A percentile compares a stretch with the other conserved stretches of the same genome.
Conservation (phyloP, 441 rosid species). For the Pelargonium myrrhifolium region DNA sequence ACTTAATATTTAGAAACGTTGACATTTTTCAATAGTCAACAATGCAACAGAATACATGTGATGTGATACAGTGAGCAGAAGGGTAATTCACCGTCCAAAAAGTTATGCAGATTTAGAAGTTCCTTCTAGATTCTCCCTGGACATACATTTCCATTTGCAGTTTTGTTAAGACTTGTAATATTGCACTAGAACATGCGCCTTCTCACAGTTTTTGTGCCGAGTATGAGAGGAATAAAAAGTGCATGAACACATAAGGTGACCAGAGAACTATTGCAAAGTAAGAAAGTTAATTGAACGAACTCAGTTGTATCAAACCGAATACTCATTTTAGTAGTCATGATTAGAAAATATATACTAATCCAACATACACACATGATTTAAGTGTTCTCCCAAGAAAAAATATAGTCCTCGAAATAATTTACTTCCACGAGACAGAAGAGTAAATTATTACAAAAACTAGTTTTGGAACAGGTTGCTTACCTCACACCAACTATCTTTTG, state of each 20-base stretch:
- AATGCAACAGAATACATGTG: neutral
- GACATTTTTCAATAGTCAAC: neutral
- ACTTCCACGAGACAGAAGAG: neutral
- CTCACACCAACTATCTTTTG: constrained; percentile 83
- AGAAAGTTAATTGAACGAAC: neutral
- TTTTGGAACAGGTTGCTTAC: constrained; percentile 29
- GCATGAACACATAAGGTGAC: too few relatives aligned
- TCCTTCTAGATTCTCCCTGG: neutral
- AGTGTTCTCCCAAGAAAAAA: neutral
- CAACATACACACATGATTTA: neutral
- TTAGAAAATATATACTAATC: neutral
- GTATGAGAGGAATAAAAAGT: too few relatives aligned
- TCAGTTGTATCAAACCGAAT: neutral
- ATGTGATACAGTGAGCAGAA: neutral
- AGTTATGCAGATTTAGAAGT: neutral
- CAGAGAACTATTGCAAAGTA: neutral
- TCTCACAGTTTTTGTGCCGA: neutral
- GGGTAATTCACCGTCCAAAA: neutral
- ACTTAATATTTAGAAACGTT: neutral
- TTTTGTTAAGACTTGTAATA: neutral
- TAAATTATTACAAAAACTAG: neutral
- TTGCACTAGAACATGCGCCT: neutral
- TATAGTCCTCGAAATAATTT: neutral
- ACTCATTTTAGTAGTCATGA: too few relatives aligned
- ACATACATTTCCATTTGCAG: neutral